phyloP scores from a whole-genome alignment of 1,284 basidiomycete genomes.

The Rhodotorula mucilaginosa region DNA sequence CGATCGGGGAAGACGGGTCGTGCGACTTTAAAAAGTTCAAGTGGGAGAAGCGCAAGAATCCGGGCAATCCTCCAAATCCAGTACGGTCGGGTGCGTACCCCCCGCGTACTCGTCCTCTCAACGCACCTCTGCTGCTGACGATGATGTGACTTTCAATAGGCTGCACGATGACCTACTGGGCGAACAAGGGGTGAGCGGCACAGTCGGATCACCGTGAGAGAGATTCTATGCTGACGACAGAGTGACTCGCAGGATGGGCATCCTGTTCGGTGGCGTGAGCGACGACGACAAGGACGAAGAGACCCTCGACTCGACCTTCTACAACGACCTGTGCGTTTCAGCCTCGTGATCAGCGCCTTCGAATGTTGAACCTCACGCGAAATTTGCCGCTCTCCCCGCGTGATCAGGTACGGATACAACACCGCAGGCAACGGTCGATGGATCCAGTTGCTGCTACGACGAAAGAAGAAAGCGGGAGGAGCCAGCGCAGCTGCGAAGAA shows the following conservation, averaged over 20 bases:
- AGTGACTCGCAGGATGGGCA: conserved; percentile 57
- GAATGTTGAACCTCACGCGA: no score
- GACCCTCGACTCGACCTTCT: conserved; percentile 76
- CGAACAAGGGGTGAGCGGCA: conserved; percentile 37
- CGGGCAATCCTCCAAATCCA: conserved; percentile 60
- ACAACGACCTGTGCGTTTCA: conserved; percentile 69
- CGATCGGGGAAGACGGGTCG: conserved; percentile 32
- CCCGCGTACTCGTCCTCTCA: background rate
- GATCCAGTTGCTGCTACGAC: conserved; percentile 68
- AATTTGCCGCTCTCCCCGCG: background rate
- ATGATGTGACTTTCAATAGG: conserved; percentile 49
- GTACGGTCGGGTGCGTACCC: conserved; percentile 4
- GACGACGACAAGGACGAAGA: conserved; percentile 88
- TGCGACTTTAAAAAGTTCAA: conserved; percentile 61
- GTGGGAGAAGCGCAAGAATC: conserved; percentile 81
- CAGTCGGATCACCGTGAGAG: background rate
- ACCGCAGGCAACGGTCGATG: conserved; percentile 73
- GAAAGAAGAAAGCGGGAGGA: conserved; percentile 56
- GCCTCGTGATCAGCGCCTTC: no score
- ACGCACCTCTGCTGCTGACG: background rate
- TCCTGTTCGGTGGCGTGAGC: conserved; percentile 86
- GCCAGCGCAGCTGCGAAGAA: conserved; percentile 53
- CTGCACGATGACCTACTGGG: conserved; percentile 81
- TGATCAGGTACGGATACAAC: conserved; percentile 72
- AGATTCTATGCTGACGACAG: background rate